Base-by-base conservation (phyloP, 2,329 filamentous ascomycete species). In the Epichloe sp. region DNA sequence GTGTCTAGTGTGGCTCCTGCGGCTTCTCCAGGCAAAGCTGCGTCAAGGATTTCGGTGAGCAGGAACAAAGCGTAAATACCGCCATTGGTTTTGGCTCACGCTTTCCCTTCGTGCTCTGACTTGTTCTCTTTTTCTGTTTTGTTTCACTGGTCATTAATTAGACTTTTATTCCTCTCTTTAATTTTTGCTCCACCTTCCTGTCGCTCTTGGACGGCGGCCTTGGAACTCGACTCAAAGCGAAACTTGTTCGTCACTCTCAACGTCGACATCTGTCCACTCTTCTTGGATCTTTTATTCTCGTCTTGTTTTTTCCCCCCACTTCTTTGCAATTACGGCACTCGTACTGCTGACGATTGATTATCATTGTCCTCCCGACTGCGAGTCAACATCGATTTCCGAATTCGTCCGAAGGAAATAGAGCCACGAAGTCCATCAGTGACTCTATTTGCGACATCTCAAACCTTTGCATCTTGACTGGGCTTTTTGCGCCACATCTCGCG, bases 201-300 rank as follows among this genome's bases (percentile, higher is more conserved):
- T 51, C 50, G 38, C 19, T 42, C 38, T 43, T 46, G 21, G 42
- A 42, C 19, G 46, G 47, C 42, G 43, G 38, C 36, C n/a, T 11
- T 4, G n/a, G n/a, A 35, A 21, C 41, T 8, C 41, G 21, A 42
- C 23, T 48, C 34, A 4, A 45, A 35, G 23, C 21, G 15, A 49
- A 23, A 23, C 12, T 38, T n/a, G 42, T 52, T 40, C 38, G 40
- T 44, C 58, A 55, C 40, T 44, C 43, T 46, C 11, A 15, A 14
- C 36, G n/a, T 26, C 42, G 34, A 48, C 14, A 23, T 42, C n/a
- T 11, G 34, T 19, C 34, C 11, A 31, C 7, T 17, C 26, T 49
- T 49, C 47, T 52, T 49, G 47, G 50, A 52, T 52, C 11, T 26
- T 46, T 40, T 40, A 36, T 47, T 51, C 56, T 57, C 41, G 34